Evolutionary conservation across 345 rosid genomes (phyloP).

Genomic region (Lepidium sativum): DNA sequence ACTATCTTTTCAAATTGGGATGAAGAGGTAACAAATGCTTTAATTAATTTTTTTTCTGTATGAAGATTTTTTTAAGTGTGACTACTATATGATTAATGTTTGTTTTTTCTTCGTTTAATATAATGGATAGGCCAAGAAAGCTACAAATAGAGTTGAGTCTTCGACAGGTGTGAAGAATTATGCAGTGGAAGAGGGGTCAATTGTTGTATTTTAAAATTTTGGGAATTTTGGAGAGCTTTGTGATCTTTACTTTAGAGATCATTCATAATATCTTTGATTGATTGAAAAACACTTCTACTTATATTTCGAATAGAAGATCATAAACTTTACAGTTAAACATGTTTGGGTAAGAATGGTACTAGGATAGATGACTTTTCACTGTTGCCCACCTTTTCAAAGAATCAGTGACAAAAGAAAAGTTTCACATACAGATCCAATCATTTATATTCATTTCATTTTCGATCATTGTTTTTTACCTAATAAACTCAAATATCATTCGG

Average conservation of each 20-base stretch:
- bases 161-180: background rate
- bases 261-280: too few relatives aligned
- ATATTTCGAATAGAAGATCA: too few relatives aligned
- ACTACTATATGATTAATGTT: background rate
- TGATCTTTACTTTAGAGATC: too few relatives aligned
- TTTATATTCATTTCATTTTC: background rate
- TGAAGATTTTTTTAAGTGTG: background rate
- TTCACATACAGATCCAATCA: background rate
- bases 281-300: too few relatives aligned
- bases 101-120: background rate
- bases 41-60: too few relatives aligned
- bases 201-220: background rate
- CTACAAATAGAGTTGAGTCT: conserved; percentile 17
- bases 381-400: too few relatives aligned
- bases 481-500: background rate
- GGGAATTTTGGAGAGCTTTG: background rate
- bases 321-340: too few relatives aligned
- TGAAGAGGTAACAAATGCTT: conserved; percentile 12
- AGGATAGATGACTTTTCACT: too few relatives aligned
- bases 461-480: background rate
- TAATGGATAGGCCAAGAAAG: conserved; percentile 20
- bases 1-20: conserved; percentile 18
- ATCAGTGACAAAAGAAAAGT: too few relatives aligned
- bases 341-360: too few relatives aligned
- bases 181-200: background rate